Conservation (phyloP, 768 basidiomycete species). For the Boletus barrowsii region DNA sequence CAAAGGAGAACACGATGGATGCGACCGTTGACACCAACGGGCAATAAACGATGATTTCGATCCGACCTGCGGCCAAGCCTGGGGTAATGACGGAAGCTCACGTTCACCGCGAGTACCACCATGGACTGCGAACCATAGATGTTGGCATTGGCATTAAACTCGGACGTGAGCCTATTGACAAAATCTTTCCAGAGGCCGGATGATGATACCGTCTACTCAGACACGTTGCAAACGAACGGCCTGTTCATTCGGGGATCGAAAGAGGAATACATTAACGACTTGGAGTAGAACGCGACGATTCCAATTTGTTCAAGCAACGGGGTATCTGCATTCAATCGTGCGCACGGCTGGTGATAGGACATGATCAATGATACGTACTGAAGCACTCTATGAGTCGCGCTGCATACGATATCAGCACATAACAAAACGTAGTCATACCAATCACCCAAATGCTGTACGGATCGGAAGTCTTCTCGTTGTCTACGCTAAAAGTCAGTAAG, state of each 20-base stretch:
- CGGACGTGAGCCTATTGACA: slow-evolving; percentile 1
- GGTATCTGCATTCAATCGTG: no score
- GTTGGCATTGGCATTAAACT: not conserved
- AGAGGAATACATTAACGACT: no score
- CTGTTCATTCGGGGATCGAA: slow-evolving; percentile 2
- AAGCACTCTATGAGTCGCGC: slow-evolving; percentile 12
- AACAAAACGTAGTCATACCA: not conserved
- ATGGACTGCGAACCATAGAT: slow-evolving; percentile 7
- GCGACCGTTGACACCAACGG: slow-evolving; percentile 8
- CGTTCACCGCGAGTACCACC: slow-evolving; percentile 17
- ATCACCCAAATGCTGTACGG: slow-evolving; percentile 10
- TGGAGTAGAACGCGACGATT: no score
- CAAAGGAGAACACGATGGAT: slow-evolving; percentile 13
- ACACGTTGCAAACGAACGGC: slow-evolving; percentile 11
- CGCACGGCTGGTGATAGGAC: not conserved
- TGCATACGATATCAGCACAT: not conserved
- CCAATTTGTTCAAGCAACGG: no score
- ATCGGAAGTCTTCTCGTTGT: not conserved
- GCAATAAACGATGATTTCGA: slow-evolving; percentile 14
- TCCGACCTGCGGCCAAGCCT: not conserved
- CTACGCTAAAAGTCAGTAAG: slow-evolving; percentile 1
- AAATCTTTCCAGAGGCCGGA: slow-evolving; percentile 13
- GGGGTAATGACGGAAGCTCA: slow-evolving; percentile 6
- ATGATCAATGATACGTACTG: slow-evolving; percentile 1
- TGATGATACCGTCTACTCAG: slow-evolving; percentile 11